phyloP scores from a whole-genome alignment of 1,284 basidiomycete genomes.

The Papiliotrema terrestris region DNA sequence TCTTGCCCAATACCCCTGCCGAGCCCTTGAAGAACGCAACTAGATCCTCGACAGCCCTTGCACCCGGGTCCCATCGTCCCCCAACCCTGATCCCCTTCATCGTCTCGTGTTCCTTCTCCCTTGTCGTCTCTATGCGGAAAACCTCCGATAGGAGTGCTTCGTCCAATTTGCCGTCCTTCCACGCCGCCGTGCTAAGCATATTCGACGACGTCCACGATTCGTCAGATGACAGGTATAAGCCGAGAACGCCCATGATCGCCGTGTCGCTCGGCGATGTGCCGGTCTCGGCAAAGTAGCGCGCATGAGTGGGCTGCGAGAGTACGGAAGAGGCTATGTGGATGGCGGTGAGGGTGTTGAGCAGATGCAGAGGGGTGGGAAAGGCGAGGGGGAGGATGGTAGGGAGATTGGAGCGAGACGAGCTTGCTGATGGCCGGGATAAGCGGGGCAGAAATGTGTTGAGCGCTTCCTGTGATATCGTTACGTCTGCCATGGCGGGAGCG shows the following conservation, averaged over 20 bases:
- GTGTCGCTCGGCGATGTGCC: constrained; percentile 15
- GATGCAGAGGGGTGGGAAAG: constrained; percentile 30
- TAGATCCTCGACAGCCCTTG: constrained; percentile 14
- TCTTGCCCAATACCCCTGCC: constrained; percentile 10
- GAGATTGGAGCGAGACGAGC: constrained; percentile 9
- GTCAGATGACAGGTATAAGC: constrained; percentile 30
- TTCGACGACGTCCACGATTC: constrained; percentile 21
- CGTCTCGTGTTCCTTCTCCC: constrained; percentile 32
- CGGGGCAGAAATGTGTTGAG: too few relatives aligned
- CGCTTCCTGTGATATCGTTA: too few relatives aligned
- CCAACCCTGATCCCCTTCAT: constrained; percentile 30
- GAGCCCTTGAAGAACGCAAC: constrained; percentile 15
- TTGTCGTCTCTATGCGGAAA: constrained; percentile 27
- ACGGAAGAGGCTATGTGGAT: constrained; percentile 22
- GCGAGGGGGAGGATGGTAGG: constrained; percentile 31
- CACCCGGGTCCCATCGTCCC: constrained; percentile 22
- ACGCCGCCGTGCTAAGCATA: constrained; percentile 24
- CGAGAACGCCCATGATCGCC: constrained; percentile 28
- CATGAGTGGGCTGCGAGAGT: constrained; percentile 19
- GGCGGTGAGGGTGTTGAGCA: constrained; percentile 28
- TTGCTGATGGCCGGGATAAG: not conserved
- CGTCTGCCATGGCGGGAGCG: too few relatives aligned
- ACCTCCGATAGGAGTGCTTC: constrained; percentile 24
- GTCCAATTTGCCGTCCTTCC: constrained; percentile 16
- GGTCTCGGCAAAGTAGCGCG: constrained; percentile 18